These are phyloP conservation scores for Solanum acaule DNA, from an alignment of 257 asterid species.

Conservation along the genomic window DNA sequence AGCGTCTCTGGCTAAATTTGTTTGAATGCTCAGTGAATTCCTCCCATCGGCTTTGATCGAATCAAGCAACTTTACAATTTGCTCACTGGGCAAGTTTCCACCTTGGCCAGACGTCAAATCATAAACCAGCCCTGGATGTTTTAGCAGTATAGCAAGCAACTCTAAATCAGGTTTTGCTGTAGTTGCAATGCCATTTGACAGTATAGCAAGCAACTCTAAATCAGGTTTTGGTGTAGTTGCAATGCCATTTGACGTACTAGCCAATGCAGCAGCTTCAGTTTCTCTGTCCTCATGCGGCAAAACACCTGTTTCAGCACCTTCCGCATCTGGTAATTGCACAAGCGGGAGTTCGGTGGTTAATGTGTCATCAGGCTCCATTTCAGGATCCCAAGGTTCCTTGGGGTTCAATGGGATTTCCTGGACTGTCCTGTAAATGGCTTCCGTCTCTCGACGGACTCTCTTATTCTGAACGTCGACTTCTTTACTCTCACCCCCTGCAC, in stretches of 20 bases:
- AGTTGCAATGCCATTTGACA: conserved; percentile 22
- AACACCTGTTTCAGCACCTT: conserved; percentile 31
- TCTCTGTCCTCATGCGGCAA: conserved; percentile 5
- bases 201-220: conserved; percentile 56
- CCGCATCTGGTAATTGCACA: conserved; percentile 74
- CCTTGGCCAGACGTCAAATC: conserved; percentile 87
- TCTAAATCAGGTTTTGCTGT: conserved; percentile 76
- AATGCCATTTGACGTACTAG: conserved; percentile 26
- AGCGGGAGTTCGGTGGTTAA: conserved; percentile 67
- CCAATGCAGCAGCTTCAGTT: conserved; percentile 16
- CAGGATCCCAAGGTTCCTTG: conserved; percentile 94
- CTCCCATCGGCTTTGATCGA: conserved; percentile 61
- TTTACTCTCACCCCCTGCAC: conserved; percentile 63
- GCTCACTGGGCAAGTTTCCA: conserved; percentile 53
- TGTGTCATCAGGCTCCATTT: conserved; percentile 86
- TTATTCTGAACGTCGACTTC: conserved; percentile 86
- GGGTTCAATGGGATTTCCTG: conserved; percentile 81
- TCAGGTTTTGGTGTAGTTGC: conserved; percentile 56
- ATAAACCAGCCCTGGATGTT: conserved; percentile 79
- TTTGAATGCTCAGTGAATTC: conserved; percentile 28
- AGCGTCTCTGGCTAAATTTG: conserved; percentile 30
- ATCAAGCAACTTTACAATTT: conserved; percentile 74
- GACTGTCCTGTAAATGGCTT: conserved; percentile 44
- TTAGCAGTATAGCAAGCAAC: conserved; percentile 59
- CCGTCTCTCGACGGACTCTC: conserved; percentile 74